phyloP scores from a whole-genome alignment of 768 basidiomycete species.

The Phaeotremella skinneri region DNA sequence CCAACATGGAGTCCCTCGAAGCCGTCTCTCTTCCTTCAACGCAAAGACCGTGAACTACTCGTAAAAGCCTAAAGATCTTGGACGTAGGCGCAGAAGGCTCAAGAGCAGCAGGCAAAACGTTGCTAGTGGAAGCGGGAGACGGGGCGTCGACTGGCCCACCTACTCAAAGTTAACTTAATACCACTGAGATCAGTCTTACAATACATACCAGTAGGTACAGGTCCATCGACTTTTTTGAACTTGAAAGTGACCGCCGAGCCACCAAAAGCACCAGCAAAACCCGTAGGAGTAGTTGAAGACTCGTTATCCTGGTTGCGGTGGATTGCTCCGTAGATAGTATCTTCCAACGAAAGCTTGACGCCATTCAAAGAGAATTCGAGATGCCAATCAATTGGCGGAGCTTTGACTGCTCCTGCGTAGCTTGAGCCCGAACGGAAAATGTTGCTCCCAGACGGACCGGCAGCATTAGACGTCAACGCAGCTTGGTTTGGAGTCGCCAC shows the following conservation, averaged over 20 bases:
- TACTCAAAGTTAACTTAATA: constrained; percentile 59
- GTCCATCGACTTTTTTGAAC: constrained; percentile 87
- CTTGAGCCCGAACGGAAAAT: constrained; percentile 53
- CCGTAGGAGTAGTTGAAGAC: constrained; percentile 7
- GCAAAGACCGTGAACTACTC: constrained; percentile 81
- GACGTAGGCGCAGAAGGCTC: constrained; percentile 80
- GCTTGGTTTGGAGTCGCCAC: constrained; percentile 77
- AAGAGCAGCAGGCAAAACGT: constrained; percentile 65
- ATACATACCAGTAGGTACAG: constrained; percentile 56
- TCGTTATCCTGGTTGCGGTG: constrained; percentile 54
- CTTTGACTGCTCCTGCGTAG: constrained; percentile 90
- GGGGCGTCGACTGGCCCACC: constrained; percentile 25
- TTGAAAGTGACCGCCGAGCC: constrained; percentile 90
- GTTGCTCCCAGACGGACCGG: constrained; percentile 31
- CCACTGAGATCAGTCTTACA: not conserved
- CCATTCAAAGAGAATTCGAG: constrained; percentile 94
- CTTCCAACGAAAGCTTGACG: constrained; percentile 72
- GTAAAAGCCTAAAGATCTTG: constrained; percentile 84
- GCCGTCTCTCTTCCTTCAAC: constrained; percentile 53
- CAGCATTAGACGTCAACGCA: constrained; percentile 44
- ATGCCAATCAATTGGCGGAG: constrained; percentile 94
- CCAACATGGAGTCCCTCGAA: constrained; percentile 58
- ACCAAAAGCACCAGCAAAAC: constrained; percentile 54
- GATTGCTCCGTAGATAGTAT: constrained; percentile 94
- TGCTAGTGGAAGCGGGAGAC: constrained; percentile 31